Evolutionary conservation across 371 early-diverging fungal species (phyloP).

Genomic region (Sporodiniella umbellata): DNA sequence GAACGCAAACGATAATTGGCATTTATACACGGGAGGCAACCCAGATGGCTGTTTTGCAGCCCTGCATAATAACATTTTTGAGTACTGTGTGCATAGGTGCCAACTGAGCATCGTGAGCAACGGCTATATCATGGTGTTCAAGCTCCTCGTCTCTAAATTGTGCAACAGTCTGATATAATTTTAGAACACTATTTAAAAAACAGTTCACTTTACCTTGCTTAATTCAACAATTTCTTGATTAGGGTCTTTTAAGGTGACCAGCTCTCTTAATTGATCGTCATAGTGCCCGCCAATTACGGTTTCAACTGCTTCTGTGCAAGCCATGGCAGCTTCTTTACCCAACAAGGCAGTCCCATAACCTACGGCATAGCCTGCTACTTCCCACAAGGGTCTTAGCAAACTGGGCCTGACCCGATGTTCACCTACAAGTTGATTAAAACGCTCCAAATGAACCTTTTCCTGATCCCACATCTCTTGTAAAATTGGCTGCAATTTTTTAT

Average conservation of each 20-base stretch:
- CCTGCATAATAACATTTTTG: constrained; percentile 71
- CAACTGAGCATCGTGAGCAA: constrained; percentile 83
- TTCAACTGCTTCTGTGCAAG: constrained; percentile 97
- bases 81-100: constrained; percentile 77
- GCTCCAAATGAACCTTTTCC: constrained; percentile 79
- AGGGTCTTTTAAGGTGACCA: constrained; percentile 55
- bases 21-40: constrained; percentile 49
- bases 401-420: constrained; percentile 86
- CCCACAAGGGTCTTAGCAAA: constrained; percentile 83
- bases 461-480: constrained; percentile 96
- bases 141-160: constrained; percentile 94
- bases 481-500: constrained; percentile 67
- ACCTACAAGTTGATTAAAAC: constrained; percentile 74
- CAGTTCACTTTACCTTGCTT: constrained; percentile 52
- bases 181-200: too few relatives aligned
- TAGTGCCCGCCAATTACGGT: constrained; percentile 97
- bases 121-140: constrained; percentile 90
- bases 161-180: constrained; percentile 63
- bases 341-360: constrained; percentile 87
- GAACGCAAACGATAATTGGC: neutral
- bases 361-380: constrained; percentile 81
- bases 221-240: constrained; percentile 61
- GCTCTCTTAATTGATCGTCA: constrained; percentile 84
- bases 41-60: constrained; percentile 86
- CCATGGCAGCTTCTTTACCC: constrained; percentile 96